Evolutionary conservation across 1,284 basidiomycete genomes (phyloP), one percentile per base, ranked within the genome.

Genomic region (Phaffia rhodozyma): DNA sequence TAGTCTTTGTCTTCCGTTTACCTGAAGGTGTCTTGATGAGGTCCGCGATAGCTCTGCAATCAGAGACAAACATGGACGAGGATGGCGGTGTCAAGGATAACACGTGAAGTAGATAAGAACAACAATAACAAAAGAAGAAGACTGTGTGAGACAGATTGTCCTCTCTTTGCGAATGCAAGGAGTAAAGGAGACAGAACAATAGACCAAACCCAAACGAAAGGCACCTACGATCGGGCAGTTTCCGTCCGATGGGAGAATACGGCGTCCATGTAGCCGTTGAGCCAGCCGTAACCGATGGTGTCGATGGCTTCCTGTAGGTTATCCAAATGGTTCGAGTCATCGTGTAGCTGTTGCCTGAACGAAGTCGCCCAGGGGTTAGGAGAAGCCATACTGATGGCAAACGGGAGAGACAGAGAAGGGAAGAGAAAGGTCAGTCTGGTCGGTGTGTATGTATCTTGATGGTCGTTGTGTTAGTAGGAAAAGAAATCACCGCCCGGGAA

Each of bases 21-120:
- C 52, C 34, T 25, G 54, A 60, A 5, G 58, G 50, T 23, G 51
- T 56, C n/a, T 58, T 60, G 52, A 65, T 65, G 30, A 59, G 56
- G 38, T 63, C 56, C 27, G 57, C 57, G 52, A 63, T 51, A 6
- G 55, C 61, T 25, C 61, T 62, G n/a, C 23, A 5, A n/a, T 23
- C 2, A 27, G 9, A 49, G 2, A 16, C 16, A 7, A 11, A 43
- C 5, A 11, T 43, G 7, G 13, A 43, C 38, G 38, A 43, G 2
- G 38, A 43, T 43, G 7, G 16, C 38, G 38, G 13, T 43, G 13
- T 2, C 13, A 16, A 43, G 5, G 38, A 43, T 43, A 16, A 9
- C 32, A 34, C 9, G 32, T 34, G 38, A 20, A 29, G 60, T 54
- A 29, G 20, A 38, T 25, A 3, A 13, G 52, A n/a, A n/a, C n/a